Evolutionary conservation across 2,329 filamentous ascomycete genomes (phyloP).

Genomic region (Botrytis aclada): DNA sequence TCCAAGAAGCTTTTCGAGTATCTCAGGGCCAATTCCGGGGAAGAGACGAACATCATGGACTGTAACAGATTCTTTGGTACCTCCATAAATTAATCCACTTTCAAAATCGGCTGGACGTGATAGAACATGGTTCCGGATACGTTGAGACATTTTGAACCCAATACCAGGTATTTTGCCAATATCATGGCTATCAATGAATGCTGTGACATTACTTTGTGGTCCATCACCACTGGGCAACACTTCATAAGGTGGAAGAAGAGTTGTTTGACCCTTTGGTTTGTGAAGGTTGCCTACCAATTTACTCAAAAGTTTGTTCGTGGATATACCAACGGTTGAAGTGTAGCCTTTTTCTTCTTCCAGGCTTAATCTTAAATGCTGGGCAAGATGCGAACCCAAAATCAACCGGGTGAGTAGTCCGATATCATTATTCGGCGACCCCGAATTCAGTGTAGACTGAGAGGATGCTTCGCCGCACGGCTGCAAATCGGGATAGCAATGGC

Average conservation of each 20-base stretch:
- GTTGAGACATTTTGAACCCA: conserved; percentile 73
- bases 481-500: conserved; percentile 42
- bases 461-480: conserved; percentile 13
- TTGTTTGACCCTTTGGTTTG: conserved; percentile 87
- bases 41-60: conserved; percentile 63
- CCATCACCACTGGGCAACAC: conserved; percentile 30
- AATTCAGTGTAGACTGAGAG: not conserved
- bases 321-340: conserved; percentile 82
- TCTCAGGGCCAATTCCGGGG: conserved; percentile 58
- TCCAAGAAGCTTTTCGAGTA: conserved; percentile 66
- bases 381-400: conserved; percentile 76
- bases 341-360: conserved; percentile 77
- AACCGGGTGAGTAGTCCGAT: conserved; percentile 49
- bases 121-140: conserved; percentile 60
- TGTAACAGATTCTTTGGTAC: conserved; percentile 55
- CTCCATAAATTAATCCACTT: conserved; percentile 46
- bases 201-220: conserved; percentile 50
- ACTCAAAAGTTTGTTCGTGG: conserved; percentile 80
- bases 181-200: conserved; percentile 72
- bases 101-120: conserved; percentile 44
- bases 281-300: conserved; percentile 82
- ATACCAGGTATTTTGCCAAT: conserved; percentile 83
- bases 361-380: conserved; percentile 66
- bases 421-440: conserved; percentile 21
- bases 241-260: conserved; percentile 64